These are phyloP conservation scores for Linum lewisii DNA, from an alignment of 345 rosid genomes.

Conservation along the genomic window DNA sequence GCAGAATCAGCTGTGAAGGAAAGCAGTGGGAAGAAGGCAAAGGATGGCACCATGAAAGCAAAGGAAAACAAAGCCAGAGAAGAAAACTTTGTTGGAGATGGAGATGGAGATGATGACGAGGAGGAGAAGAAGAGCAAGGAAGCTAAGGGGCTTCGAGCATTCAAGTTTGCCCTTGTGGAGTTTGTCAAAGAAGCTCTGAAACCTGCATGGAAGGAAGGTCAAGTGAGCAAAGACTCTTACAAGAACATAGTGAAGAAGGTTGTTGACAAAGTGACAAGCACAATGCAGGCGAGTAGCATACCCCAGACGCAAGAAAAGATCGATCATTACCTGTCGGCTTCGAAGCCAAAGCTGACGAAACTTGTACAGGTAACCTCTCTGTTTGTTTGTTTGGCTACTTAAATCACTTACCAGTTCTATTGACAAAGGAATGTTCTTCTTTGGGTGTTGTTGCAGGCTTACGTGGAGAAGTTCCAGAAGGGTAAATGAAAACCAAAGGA, in stretches of 20 bases:
- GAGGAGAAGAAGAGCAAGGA: constrained; percentile 52
- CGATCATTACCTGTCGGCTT: constrained; percentile 62
- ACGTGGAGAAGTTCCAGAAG: neutral
- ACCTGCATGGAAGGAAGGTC: constrained; percentile 91
- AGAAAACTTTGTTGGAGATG: neutral
- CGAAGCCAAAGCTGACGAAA: constrained; percentile 68
- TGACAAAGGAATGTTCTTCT: neutral
- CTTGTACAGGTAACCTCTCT: constrained; percentile 69
- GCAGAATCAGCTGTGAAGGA: constrained; percentile 25
- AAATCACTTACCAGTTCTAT: neutral
- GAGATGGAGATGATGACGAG: constrained; percentile 48
- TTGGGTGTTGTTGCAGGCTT: neutral
- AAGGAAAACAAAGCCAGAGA: neutral
- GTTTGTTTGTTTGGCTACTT: neutral
- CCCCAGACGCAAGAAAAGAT: constrained; percentile 82
- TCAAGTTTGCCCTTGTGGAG: constrained; percentile 62
- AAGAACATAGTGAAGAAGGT: constrained; percentile 87
- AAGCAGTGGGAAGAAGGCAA: constrained; percentile 18
- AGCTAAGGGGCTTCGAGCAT: constrained; percentile 57
- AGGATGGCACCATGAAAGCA: constrained; percentile 17
- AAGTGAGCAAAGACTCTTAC: constrained; percentile 93
- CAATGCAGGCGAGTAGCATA: constrained; percentile 60
- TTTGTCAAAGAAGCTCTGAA: constrained; percentile 87
- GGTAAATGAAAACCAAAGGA: neutral
- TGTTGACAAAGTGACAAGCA: constrained; percentile 77